Percentiles rank a stretch among this genome's conserved stretches.
Conservation (phyloP, 2,329 filamentous ascomycete species). For the Diaporthe velutina region DNA sequence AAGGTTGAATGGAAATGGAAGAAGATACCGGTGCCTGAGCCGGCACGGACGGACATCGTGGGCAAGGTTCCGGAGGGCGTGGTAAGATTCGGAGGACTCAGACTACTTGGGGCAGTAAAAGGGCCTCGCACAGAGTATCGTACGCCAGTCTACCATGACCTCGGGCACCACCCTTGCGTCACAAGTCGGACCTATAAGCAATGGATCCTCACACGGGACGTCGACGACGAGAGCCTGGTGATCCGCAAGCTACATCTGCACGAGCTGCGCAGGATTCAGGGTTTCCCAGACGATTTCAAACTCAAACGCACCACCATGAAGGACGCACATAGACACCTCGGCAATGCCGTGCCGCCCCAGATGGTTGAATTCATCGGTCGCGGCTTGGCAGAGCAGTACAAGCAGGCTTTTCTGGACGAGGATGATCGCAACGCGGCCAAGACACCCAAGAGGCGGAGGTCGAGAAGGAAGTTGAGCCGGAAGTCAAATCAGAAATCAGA, state of each 20-base stretch:
- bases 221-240: not conserved
- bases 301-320: not conserved
- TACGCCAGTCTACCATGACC: not conserved
- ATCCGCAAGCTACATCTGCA: not conserved
- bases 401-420: not conserved
- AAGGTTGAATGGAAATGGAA: not conserved
- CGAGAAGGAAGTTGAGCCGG: not conserved
- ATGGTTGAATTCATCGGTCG: not conserved
- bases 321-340: not conserved
- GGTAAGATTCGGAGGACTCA: not conserved
- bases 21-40: accelerated
- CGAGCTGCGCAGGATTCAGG: not conserved
- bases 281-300: not conserved
- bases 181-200: not conserved
- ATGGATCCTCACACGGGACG: not conserved
- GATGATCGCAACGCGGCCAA: not conserved
- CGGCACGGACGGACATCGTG: not conserved
- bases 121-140: accelerated
- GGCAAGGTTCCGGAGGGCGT: not conserved
- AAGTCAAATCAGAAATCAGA: not conserved
- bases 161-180: not conserved
- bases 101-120: not conserved
- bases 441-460: not conserved
- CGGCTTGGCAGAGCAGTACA: not conserved
- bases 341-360: not conserved